Conservation (phyloP, 2,329 filamentous ascomycete genomes). For the Mycogone perniciosa region DNA sequence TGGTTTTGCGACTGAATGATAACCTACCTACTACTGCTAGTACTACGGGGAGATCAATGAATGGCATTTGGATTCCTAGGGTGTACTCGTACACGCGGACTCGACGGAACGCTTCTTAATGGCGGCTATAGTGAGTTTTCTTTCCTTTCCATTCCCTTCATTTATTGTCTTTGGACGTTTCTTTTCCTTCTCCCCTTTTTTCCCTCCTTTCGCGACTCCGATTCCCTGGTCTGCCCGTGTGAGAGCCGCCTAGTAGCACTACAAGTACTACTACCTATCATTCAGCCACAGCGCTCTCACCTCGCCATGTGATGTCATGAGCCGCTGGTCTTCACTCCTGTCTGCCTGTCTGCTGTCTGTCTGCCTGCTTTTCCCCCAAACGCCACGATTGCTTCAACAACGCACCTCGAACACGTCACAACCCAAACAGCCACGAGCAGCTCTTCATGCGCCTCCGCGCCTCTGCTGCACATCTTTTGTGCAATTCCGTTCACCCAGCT, state of each 20-base stretch:
- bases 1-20: too few relatives aligned
- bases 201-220: neutral
- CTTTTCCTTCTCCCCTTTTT: neutral
- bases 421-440: neutral
- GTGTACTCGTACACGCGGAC: slow-evolving; percentile 17
- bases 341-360: neutral
- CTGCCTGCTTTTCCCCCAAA: slow-evolving; percentile 1
- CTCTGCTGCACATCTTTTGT: neutral
- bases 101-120: slow-evolving; percentile 24
- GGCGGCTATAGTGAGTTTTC: slow-evolving; percentile 31
- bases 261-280: too few relatives aligned
- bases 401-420: neutral
- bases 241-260: too few relatives aligned
- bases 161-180: neutral
- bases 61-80: slow-evolving; percentile 25
- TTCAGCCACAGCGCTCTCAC: neutral
- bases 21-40: neutral
- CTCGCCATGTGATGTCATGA: slow-evolving; percentile 9
- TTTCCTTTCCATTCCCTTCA: neutral
- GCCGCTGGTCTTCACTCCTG: neutral
- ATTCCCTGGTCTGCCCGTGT: neutral
- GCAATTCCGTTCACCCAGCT: neutral
- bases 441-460: neutral
- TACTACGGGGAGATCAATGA: slow-evolving; percentile 16
- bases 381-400: slow-evolving; percentile 5